Conservation (phyloP, 2,329 filamentous ascomycete species). For the Cercospora beticola region DNA sequence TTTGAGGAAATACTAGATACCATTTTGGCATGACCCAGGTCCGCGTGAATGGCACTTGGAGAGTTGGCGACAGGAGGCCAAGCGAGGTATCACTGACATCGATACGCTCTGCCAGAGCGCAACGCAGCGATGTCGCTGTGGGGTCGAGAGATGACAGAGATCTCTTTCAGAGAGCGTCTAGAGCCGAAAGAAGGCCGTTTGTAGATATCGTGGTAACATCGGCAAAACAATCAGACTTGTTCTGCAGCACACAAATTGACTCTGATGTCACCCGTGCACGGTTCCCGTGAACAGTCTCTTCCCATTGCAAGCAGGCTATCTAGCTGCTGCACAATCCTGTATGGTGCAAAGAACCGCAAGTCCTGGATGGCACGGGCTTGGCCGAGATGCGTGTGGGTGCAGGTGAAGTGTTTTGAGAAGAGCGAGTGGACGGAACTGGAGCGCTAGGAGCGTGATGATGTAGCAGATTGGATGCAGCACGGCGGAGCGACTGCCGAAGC, state of each 20-base stretch:
- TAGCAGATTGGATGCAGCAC: conserved; percentile 1
- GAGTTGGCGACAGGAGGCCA: background rate
- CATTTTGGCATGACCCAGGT: conserved; percentile 10
- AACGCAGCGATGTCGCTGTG: background rate
- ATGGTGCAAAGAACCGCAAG: background rate
- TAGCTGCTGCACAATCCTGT: conserved; percentile 1
- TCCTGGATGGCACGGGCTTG: conserved; percentile 7
- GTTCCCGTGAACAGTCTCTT: background rate
- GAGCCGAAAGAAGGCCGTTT: background rate
- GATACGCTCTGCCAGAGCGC: background rate
- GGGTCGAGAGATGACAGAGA: background rate
- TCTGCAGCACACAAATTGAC: background rate
- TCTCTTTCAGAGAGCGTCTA: background rate
- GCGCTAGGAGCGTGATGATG: conserved; percentile 11
- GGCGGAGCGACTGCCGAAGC: background rate
- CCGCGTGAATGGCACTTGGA: background rate
- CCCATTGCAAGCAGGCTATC: background rate
- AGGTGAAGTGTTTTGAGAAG: conserved; percentile 3
- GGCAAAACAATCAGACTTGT: conserved; percentile 5
- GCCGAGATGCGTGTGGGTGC: background rate
- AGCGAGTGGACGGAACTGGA: conserved; percentile 3
- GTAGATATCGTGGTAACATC: conserved; percentile 2
- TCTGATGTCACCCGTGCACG: background rate
- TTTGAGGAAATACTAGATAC: conserved; percentile 13
- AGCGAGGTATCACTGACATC: background rate